A percentile compares a stretch with the other conserved stretches of the same genome.
Conservation (phyloP, 2,329 filamentous ascomycete genomes). For the Talaromyces sp. region DNA sequence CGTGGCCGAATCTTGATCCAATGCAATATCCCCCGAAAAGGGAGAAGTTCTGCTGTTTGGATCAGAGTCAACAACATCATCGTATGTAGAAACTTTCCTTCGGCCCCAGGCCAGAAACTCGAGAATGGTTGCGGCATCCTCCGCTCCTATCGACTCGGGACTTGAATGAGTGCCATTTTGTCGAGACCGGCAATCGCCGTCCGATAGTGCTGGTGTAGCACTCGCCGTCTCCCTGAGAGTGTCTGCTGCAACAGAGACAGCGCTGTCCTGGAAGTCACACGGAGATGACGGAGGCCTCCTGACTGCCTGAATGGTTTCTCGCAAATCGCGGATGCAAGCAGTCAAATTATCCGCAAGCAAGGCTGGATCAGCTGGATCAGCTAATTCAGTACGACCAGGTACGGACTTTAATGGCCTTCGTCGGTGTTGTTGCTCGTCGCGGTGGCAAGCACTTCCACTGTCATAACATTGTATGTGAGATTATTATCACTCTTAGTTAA, state of each 20-base stretch:
- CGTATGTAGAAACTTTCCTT: constrained; percentile 34
- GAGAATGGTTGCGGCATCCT: constrained; percentile 39
- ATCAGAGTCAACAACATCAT: constrained; percentile 16
- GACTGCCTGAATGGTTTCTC: constrained; percentile 3
- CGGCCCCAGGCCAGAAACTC: constrained; percentile 48
- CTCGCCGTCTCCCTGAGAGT: neutral
- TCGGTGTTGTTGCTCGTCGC: constrained; percentile 1
- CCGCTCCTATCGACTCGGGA: constrained; percentile 3
- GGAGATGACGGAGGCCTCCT: neutral
- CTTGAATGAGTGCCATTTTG: neutral
- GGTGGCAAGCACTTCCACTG: constrained; percentile 6
- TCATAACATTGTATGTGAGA: neutral
- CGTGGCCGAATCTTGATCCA: constrained; percentile 2
- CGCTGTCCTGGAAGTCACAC: neutral
- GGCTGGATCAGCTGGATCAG: neutral
- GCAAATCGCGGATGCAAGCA: constrained; percentile 1
- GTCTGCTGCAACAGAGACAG: neutral
- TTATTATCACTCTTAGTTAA: too few relatives aligned
- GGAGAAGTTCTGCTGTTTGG: constrained; percentile 13
- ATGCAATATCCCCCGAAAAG: constrained; percentile 17
- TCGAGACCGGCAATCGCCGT: neutral
- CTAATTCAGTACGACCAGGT: too few relatives aligned
- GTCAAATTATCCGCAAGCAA: constrained; percentile 2
- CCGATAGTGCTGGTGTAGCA: constrained; percentile 4
- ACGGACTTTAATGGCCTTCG: neutral